A percentile compares a stretch with the other conserved stretches of the same genome.
phyloP scores from a whole-genome alignment of 148 eudicot genomes.

The Polygonum aviculare region DNA sequence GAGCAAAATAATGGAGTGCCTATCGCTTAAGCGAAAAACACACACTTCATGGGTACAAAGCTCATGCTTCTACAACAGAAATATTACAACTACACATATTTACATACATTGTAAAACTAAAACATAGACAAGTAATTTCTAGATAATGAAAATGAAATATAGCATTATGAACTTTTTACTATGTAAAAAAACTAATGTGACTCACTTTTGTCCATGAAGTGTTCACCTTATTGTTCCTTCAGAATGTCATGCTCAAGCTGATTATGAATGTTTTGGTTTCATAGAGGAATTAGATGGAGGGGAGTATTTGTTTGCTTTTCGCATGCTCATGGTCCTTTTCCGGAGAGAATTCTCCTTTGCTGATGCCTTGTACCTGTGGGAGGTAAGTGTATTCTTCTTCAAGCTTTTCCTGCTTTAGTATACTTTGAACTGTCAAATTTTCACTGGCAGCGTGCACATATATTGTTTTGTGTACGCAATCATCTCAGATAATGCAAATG shows the following conservation, averaged over 20 bases:
- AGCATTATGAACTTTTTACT: no score
- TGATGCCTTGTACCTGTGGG: conserved; percentile 93
- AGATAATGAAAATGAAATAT: no score
- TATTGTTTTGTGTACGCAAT: background rate
- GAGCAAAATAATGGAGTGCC: no score
- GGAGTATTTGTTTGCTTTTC: conserved; percentile 87
- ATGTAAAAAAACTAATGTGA: no score
- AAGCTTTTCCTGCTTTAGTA: background rate
- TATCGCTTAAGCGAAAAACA: no score
- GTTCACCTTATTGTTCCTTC: background rate
- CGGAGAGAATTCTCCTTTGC: conserved; percentile 85
- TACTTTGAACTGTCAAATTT: background rate
- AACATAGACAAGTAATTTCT: no score
- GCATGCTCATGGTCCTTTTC: conserved; percentile 96
- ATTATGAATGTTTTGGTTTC: conserved; percentile 14
- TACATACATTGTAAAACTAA: no score
- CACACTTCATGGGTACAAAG: no score
- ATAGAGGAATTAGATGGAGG: conserved; percentile 95
- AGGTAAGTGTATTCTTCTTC: conserved; percentile 36
- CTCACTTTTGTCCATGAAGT: no score
- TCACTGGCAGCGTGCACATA: background rate
- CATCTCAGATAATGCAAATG: background rate
- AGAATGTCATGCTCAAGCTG: background rate
- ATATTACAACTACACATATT: no score
- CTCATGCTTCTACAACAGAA: no score